Percentiles rank a stretch among this genome's conserved stretches.
These are phyloP conservation scores for Papiliotrema fonsecae DNA, from an alignment of 1,284 basidiomycete genomes.

Conservation along the genomic window DNA sequence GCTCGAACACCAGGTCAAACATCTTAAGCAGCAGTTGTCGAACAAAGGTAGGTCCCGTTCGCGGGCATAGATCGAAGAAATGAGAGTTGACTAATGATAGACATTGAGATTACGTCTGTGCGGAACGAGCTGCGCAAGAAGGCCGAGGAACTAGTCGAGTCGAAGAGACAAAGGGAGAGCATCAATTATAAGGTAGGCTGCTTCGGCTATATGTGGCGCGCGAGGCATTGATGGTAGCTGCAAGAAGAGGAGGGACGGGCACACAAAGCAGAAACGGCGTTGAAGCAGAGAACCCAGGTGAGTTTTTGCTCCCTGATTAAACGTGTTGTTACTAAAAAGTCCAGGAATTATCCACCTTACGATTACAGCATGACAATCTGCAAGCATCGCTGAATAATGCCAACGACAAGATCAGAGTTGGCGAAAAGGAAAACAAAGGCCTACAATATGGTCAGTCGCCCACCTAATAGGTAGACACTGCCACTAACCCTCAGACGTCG, in stretches of 20 bases:
- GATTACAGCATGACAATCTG: constrained; percentile 37
- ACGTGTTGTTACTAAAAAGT: background rate
- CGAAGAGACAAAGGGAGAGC: constrained; percentile 26
- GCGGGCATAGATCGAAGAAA: background rate
- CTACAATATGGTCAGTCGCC: constrained; percentile 34
- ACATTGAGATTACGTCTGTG: constrained; percentile 34
- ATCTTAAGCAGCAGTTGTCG: constrained; percentile 36
- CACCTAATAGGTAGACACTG: background rate
- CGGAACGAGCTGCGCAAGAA: constrained; percentile 40
- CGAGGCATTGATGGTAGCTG: constrained; percentile 14
- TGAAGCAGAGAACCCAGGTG: constrained; percentile 1
- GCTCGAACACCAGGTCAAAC: constrained; percentile 36
- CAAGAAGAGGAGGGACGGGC: constrained; percentile 32
- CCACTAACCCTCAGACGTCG: constrained; percentile 1
- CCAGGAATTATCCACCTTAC: constrained; percentile 33
- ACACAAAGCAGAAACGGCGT: constrained; percentile 24
- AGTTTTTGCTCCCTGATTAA: background rate
- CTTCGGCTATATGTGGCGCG: background rate
- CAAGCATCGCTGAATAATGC: constrained; percentile 28
- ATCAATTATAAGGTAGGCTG: constrained; percentile 34
- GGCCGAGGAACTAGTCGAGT: constrained; percentile 23
- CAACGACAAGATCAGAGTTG: constrained; percentile 24
- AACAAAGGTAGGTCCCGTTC: constrained; percentile 33
- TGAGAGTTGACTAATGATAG: constrained; percentile 11
- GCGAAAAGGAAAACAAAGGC: constrained; percentile 33